Evolutionary conservation across 306 rosid species (phyloP).

Genomic region (Abrus precatorius): DNA sequence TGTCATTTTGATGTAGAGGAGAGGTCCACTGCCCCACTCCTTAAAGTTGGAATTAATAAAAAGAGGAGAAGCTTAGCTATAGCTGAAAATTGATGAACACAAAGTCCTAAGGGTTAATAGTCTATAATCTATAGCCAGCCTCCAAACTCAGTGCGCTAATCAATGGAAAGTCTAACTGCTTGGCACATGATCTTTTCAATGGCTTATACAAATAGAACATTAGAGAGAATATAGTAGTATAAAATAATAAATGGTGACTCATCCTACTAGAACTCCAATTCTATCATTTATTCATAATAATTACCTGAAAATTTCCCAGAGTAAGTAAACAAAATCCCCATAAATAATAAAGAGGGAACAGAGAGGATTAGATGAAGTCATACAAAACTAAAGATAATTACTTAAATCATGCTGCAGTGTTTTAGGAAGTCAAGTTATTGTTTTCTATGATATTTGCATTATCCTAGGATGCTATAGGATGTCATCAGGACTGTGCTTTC

Average conservation of each 20-base stretch:
- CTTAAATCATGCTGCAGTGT: neutral
- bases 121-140: neutral
- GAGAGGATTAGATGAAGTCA: neutral
- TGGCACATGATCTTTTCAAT: neutral
- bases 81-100: neutral
- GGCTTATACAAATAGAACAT: neutral
- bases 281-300: slow-evolving; percentile 6
- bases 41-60: neutral
- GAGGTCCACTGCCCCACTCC: neutral
- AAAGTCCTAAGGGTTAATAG: neutral
- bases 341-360: neutral
- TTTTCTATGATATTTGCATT: neutral
- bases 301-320: neutral
- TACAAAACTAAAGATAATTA: neutral
- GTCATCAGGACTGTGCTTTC: slow-evolving; percentile 18
- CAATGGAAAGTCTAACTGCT: neutral
- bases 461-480: slow-evolving; percentile 12
- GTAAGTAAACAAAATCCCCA: neutral
- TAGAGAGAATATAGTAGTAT: neutral
- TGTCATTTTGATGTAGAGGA: neutral
- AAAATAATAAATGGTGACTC: neutral
- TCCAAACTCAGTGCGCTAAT: neutral
- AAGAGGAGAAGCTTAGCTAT: neutral
- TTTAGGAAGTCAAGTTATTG: slow-evolving; percentile 16
- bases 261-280: neutral